Base-by-base conservation (phyloP, 208 protist genomes). In the Angomonas deanei region DNA sequence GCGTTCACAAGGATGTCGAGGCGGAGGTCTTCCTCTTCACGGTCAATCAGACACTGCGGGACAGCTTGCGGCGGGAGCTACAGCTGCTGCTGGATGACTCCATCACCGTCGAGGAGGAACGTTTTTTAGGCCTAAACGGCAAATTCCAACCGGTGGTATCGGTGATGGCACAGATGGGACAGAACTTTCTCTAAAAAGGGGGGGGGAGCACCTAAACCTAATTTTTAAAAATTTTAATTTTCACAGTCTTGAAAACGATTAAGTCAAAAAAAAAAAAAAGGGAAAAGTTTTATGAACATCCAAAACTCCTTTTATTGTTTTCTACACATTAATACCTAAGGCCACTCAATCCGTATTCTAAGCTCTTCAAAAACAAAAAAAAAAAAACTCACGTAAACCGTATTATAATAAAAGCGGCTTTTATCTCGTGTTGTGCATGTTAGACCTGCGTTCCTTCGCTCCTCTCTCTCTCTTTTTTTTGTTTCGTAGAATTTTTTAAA, bases 1-100 rank as follows among this genome's bases (percentile, higher is more conserved):
- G 82, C 23, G 82, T 89, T 0, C 77, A 90, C 66, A 88, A 85
- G 47, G 91, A 96, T 54, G 74, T 96, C 17, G 91, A 96, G 78
- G 68, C 75, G 30, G 76, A 86, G 65, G 74, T 66, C 38, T 78
- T 92, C 54, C 50, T 96, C 19, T 76, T 82, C 55, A 92, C 86
- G 8, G 65, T 65, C 13, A 74, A 86, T 72, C 32, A 52, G 11
- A 19, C 54, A 0, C 69, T 94, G 68, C 88, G 80, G 1, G 80
- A 65, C 48, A 68, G 60, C 26, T 52, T 90, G 26, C 74, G 79
- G n/a, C 28, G 70, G 39, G 88, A 94, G 47, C 69, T 94, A n/a
- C 38, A 76, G 11, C 74, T 67, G 42, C 56, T 94, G 19, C 68
- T 89, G 17, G 31, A 54, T n/a, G 64, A 80, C 38, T 86, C 82